phyloP scores from a whole-genome alignment of 495 filamentous ascomycete species.

The Annulohypoxylon nitens region DNA sequence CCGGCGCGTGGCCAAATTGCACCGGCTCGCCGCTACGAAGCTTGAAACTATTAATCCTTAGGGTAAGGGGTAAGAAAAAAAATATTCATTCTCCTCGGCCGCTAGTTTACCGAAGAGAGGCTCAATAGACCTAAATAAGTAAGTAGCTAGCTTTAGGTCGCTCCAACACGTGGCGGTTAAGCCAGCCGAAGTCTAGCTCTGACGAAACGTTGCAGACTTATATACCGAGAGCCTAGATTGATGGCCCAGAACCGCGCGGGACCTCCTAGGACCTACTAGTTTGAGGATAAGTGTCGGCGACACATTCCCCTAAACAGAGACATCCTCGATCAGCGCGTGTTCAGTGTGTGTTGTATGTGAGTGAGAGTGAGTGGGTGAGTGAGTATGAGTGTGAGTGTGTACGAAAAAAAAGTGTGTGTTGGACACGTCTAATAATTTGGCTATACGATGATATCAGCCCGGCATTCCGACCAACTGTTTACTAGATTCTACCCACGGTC shows the following conservation, averaged over 20 bases:
- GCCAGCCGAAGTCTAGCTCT: conserved; percentile 26
- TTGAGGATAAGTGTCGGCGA: conserved; percentile 35
- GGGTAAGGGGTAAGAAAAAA: conserved; percentile 18
- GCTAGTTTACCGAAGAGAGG: conserved; percentile 28
- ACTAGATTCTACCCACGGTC: conserved; percentile 20
- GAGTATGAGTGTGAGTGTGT: background rate
- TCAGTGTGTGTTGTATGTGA: background rate
- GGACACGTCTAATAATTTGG: conserved; percentile 5
- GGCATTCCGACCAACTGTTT: conserved; percentile 29
- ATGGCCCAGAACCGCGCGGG: conserved; percentile 26
- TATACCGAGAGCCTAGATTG: conserved; percentile 37
- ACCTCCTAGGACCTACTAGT: conserved; percentile 37
- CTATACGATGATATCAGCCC: conserved; percentile 31
- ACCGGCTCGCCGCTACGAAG: conserved; percentile 20
- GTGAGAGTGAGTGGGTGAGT: background rate
- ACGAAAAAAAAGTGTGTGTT: conserved; percentile 6
- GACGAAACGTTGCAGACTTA: conserved; percentile 47
- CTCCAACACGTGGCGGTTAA: conserved; percentile 43
- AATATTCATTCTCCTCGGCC: conserved; percentile 25
- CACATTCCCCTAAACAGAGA: conserved; percentile 15
- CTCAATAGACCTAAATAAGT: conserved; percentile 27
- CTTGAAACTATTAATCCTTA: conserved; percentile 5
- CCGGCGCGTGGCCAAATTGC: conserved; percentile 28
- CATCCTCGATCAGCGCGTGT: background rate
- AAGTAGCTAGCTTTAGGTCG: conserved; percentile 31